Evolutionary conservation across 1,139 yeast genomes (phyloP), one percentile per base, ranked within the genome.

Genomic region (Nakaseomyces sp.): DNA sequence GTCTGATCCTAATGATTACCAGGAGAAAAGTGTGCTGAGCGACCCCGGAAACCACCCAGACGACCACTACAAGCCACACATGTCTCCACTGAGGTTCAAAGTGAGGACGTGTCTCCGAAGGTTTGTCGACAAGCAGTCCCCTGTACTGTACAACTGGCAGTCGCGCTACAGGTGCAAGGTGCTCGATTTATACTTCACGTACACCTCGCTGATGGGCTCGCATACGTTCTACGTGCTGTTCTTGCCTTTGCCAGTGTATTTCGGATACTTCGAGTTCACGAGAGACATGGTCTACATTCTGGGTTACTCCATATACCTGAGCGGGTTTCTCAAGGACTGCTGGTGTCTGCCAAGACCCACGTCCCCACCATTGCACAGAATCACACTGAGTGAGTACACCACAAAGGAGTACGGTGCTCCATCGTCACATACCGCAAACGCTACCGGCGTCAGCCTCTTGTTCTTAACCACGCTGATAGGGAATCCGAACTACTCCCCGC

Each of bases 361-460:
- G 47, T 81, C 95, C 1, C 98, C 98, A 1, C 98, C 98, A 0
- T 67, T 89, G 44, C 87, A 83, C 59, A 72, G 98, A 54, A 80
- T 89, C 54, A 87, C 97, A 25, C 76, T 91, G 80, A 79, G 89
- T 48, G 81, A 84, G 15, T 85, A 87, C 54, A 93, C 97, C 0
- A 79, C 95, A 0, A 78, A 83, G 57, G 98, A 91, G 61, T 91
- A 91, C 62, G 98, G 98, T 4, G 88, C 91, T 54, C 98, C 98
- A 0, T 79, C 89, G 41, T 82, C 95, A 8, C 98, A 91, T 62
- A 74, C 93, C 24, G 95, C 97, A 39, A 91, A 91, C 63, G 96
- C 97, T 3, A 81, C 94, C 0, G 82, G 85, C 1, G 93, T 84
- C 3, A 74, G 85, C 24, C 22, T 59, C 37, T 48, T 57, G 24